Conservation (phyloP, 2,329 filamentous ascomycete genomes). For the Sclerotinia subarctica region DNA sequence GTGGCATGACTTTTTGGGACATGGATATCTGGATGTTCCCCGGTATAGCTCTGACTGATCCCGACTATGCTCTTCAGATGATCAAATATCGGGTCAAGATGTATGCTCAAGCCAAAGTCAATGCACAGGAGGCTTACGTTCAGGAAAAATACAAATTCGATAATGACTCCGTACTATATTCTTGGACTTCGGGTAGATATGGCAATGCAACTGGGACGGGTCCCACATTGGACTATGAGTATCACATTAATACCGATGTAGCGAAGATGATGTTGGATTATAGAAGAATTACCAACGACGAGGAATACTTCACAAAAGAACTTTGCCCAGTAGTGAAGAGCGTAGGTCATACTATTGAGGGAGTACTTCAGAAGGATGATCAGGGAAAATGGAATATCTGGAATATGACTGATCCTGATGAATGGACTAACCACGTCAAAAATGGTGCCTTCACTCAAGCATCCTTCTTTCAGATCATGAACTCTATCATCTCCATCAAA, state of each 20-base stretch:
- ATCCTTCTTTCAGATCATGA: slow-evolving; percentile 41
- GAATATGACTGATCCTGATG: slow-evolving; percentile 65
- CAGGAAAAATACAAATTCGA: slow-evolving; percentile 24
- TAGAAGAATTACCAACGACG: slow-evolving; percentile 19
- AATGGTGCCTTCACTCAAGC: slow-evolving; percentile 62
- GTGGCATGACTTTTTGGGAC: slow-evolving; percentile 46
- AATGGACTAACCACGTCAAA: slow-evolving; percentile 37
- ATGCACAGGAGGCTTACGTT: slow-evolving; percentile 25
- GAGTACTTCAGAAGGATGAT: slow-evolving; percentile 17
- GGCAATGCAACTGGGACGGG: slow-evolving; percentile 30
- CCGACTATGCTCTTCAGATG: slow-evolving; percentile 58
- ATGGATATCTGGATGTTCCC: slow-evolving; percentile 41
- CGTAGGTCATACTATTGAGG: slow-evolving; percentile 21
- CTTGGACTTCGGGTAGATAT: slow-evolving; percentile 28
- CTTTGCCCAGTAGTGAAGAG: slow-evolving; percentile 24
- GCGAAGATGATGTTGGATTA: slow-evolving; percentile 18
- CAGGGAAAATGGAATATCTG: slow-evolving; percentile 41
- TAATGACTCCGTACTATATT: slow-evolving; percentile 22
- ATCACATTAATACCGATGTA: slow-evolving; percentile 29
- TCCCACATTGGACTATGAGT: slow-evolving; percentile 26
- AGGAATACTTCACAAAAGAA: slow-evolving; percentile 20
- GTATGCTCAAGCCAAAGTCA: slow-evolving; percentile 39
- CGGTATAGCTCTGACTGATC: slow-evolving; percentile 57
- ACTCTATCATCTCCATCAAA: slow-evolving; percentile 41
- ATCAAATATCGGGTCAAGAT: slow-evolving; percentile 58